phyloP scores from a whole-genome alignment of 139 green algal genomes.

The Raphidocelis subcapitata region DNA sequence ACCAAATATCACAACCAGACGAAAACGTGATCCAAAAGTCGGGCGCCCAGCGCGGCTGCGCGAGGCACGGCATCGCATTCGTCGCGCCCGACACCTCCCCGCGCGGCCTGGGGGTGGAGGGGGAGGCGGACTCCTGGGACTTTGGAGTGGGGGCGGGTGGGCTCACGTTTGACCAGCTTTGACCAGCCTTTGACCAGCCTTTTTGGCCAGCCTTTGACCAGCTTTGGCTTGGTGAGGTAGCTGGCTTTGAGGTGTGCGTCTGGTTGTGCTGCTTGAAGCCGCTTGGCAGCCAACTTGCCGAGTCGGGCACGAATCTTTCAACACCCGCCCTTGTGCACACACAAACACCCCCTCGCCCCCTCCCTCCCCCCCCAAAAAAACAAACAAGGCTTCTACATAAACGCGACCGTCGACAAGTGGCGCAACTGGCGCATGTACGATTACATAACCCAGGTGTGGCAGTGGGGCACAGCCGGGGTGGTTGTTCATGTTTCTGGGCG shows the following conservation, averaged over 20 bases:
- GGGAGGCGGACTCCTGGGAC: constrained; percentile 68
- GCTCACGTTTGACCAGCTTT: too few species aligned
- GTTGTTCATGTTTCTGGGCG: constrained; percentile 27
- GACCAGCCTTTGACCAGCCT: too few species aligned
- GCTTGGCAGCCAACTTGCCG: too few species aligned
- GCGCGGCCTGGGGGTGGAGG: constrained; percentile 77
- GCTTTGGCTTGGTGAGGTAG: too few species aligned
- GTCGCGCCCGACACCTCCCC: constrained; percentile 89
- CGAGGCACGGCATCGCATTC: constrained; percentile 76
- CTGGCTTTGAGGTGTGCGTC: too few species aligned
- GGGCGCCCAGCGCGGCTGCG: constrained; percentile 62
- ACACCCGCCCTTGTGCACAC: too few species aligned
- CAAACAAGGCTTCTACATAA: constrained; percentile 85
- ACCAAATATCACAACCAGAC: constrained; percentile 56
- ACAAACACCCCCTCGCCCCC: too few species aligned
- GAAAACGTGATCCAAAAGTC: constrained; percentile 91
- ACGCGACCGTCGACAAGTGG: constrained; percentile 70
- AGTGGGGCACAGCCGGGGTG: background rate
- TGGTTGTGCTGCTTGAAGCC: too few species aligned
- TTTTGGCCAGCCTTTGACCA: too few species aligned
- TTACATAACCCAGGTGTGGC: constrained; percentile 71
- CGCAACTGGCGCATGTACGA: constrained; percentile 94
- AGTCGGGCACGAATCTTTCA: background rate
- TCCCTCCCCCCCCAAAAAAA: constrained; percentile 36
- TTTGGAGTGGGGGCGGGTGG: constrained; percentile 21